Conservation (phyloP, 441 rosid genomes). For the Sinapis alba region DNA sequence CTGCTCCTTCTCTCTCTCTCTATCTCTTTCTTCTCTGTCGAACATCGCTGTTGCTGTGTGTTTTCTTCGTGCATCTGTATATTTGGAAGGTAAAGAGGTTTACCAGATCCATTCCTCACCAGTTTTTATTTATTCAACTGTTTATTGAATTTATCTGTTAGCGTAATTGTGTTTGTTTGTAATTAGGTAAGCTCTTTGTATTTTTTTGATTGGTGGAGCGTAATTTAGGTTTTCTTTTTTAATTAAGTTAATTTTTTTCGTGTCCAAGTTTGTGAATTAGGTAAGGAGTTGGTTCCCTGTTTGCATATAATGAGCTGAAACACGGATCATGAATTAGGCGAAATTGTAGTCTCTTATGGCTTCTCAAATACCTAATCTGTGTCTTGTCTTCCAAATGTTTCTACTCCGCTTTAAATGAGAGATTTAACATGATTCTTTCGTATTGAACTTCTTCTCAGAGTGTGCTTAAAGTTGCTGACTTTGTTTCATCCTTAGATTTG, state of each 20-base stretch:
- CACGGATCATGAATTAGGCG: slow-evolving; percentile 37
- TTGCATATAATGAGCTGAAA: slow-evolving; percentile 18
- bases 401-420: slow-evolving; percentile 15
- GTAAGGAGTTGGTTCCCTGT: slow-evolving; percentile 29
- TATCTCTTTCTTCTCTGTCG: slow-evolving; percentile 33
- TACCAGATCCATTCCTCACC: slow-evolving; percentile 46
- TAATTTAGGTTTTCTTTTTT: slow-evolving; percentile 12
- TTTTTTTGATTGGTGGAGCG: slow-evolving; percentile 11
- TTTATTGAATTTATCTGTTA: slow-evolving; percentile 2
- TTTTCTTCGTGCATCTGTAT: slow-evolving; percentile 43
- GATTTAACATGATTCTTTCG: background rate
- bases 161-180: slow-evolving; percentile 33
- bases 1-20: slow-evolving; percentile 26
- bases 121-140: background rate
- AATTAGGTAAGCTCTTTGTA: slow-evolving; percentile 42
- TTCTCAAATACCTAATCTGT: slow-evolving; percentile 21
- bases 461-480: slow-evolving; percentile 2
- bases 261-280: slow-evolving; percentile 34
- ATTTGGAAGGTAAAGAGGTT: slow-evolving; percentile 36
- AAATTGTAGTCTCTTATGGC: slow-evolving; percentile 20
- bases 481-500: slow-evolving; percentile 10
- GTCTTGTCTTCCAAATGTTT: slow-evolving; percentile 4
- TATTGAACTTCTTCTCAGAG: background rate
- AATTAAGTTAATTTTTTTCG: slow-evolving; percentile 6
- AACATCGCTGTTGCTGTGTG: slow-evolving; percentile 42